These are phyloP conservation scores for Colletotrichum orchidophilum DNA, from an alignment of 2,329 filamentous ascomycete species.

Conservation along the genomic window DNA sequence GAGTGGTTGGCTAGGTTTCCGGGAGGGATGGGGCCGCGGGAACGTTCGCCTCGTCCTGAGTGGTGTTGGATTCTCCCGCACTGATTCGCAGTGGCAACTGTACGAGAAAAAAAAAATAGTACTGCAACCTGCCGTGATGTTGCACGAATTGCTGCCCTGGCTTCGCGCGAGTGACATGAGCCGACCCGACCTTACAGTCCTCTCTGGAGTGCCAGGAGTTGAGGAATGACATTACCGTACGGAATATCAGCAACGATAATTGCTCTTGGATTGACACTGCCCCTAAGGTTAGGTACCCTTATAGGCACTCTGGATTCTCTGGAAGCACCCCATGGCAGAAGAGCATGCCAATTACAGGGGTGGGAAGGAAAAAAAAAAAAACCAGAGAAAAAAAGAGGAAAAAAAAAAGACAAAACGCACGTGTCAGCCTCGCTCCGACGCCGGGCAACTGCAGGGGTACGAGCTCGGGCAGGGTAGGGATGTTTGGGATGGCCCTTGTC, in stretches of 20 bases:
- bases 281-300: too few species aligned
- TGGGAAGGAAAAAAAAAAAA: neutral
- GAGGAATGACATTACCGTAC: neutral
- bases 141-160: neutral
- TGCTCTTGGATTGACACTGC: neutral
- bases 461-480: slow-evolving; percentile 21
- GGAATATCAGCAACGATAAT: too few species aligned
- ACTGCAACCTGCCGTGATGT: neutral
- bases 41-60: neutral
- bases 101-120: neutral
- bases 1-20: neutral
- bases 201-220: neutral
- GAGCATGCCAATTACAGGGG: neutral
- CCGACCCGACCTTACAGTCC: too few species aligned
- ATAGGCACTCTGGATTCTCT: too few species aligned
- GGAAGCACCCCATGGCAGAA: neutral
- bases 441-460: slow-evolving; percentile 25
- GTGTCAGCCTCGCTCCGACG: slow-evolving; percentile 22
- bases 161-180: neutral
- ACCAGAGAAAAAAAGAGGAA: neutral
- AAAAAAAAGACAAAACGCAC: slow-evolving; percentile 3
- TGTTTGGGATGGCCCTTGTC: slow-evolving; percentile 24
- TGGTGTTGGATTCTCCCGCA: neutral
- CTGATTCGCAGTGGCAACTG: slow-evolving; percentile 8
- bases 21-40: too few species aligned